Evolutionary conservation across 108 stramenopile genomes (phyloP).

Genomic region (Pseudonitzschia pungens): DNA sequence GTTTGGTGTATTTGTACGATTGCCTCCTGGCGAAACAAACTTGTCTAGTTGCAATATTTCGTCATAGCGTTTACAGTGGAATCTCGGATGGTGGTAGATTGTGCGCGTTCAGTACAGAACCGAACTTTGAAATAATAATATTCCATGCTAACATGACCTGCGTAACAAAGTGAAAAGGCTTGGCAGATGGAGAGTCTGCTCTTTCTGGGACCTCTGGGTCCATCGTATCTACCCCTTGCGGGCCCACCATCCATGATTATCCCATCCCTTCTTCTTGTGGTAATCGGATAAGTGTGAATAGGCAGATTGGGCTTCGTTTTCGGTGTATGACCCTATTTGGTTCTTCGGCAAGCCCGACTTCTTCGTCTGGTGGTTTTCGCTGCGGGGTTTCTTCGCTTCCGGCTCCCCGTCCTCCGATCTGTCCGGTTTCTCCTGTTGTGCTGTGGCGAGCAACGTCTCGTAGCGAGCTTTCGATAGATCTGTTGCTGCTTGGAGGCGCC

Average conservation of each 20-base stretch:
- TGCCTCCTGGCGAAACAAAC: not conserved
- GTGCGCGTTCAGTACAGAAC: too few relatives aligned
- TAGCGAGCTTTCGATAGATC: conserved; percentile 52
- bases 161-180: too few relatives aligned
- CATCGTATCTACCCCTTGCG: conserved; percentile 53
- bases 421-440: conserved; percentile 15
- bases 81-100: not conserved
- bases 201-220: too few relatives aligned
- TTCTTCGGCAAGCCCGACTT: conserved; percentile 34
- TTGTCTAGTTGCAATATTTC: not conserved
- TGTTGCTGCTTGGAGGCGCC: conserved; percentile 68
- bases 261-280: conserved; percentile 91
- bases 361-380: conserved; percentile 20
- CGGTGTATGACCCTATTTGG: conserved; percentile 46
- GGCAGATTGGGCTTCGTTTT: conserved; percentile 68
- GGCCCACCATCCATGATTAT: conserved; percentile 83
- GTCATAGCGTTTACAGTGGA: not conserved
- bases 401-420: conserved; percentile 10
- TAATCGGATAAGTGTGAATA: conserved; percentile 81
- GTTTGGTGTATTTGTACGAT: not conserved
- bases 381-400: conserved; percentile 16
- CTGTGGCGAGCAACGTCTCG: conserved; percentile 35
- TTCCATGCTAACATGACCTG: too few relatives aligned
- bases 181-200: too few relatives aligned
- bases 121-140: too few relatives aligned